Conservation (phyloP, 306 rosid genomes). For the Begonia peltatifolia region DNA sequence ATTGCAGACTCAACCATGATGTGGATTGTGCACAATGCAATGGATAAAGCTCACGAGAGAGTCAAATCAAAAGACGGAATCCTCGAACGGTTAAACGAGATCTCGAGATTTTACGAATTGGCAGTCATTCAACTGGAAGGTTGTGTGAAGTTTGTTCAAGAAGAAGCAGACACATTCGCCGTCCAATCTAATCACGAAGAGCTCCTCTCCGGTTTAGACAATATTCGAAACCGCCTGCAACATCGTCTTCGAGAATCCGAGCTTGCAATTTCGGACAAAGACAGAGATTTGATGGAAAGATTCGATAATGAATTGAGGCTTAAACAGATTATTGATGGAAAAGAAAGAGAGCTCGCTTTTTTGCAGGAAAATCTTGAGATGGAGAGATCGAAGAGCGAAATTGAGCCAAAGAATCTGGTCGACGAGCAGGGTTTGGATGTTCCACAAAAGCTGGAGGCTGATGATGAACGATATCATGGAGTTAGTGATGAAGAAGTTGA, state of each 20-base stretch:
- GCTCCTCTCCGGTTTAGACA: constrained; percentile 41
- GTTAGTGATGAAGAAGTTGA: constrained; percentile 39
- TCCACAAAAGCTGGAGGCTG: constrained; percentile 36
- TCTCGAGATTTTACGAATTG: constrained; percentile 71
- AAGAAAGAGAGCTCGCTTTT: constrained; percentile 35
- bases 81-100: constrained; percentile 57
- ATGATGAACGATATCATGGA: constrained; percentile 15
- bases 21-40: constrained; percentile 61
- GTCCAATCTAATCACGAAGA: constrained; percentile 51
- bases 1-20: constrained; percentile 81
- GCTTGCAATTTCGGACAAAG: constrained; percentile 49
- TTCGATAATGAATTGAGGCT: constrained; percentile 32
- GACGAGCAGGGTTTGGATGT: constrained; percentile 33
- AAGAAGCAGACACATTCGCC: constrained; percentile 27
- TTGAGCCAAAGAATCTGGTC: neutral
- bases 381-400: constrained; percentile 12
- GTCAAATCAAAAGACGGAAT: constrained; percentile 56
- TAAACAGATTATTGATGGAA: constrained; percentile 30
- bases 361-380: constrained; percentile 16
- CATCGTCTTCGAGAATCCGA: constrained; percentile 54
- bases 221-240: constrained; percentile 55
- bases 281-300: constrained; percentile 38
- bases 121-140: constrained; percentile 90
- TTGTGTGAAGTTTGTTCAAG: constrained; percentile 50
- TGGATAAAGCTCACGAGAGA: constrained; percentile 72